Base-by-base conservation (phyloP, 768 basidiomycete genomes). In the Cantharellus cinnabarinus region DNA sequence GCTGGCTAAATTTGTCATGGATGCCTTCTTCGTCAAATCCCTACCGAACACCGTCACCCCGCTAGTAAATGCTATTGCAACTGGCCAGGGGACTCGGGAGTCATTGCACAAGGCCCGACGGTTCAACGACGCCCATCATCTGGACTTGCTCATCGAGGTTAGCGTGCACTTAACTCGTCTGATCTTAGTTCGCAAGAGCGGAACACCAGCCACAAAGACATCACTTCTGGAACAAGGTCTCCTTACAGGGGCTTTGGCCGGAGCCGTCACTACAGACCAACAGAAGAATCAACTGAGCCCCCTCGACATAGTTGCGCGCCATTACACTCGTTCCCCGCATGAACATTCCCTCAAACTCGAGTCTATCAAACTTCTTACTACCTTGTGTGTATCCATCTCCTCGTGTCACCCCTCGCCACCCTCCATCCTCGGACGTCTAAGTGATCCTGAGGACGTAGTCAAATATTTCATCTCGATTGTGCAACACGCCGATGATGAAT, bases 31-130 rank as follows among this genome's bases (percentile, higher is more conserved):
- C 14, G 76, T 77, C 68, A 81, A 81, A 62, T 83, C 87, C 1
- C 82, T 85, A 3, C 79, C 81, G 2, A 82, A 87, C 0, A 83
- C 85, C 1, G 83, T 94, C 63, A 82, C 79, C 60, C 90, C 91
- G 0, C 72, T 94, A 39, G 76, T 91, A 54, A 77, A 82, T 0
- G 75, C 79, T 40, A 75, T 95, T 60, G 77, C 79, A 5, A 73
- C 78, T 0, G 83, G 81, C 7, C 73, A 74, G 4, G 75, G 77
- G 29, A 71, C 85, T 50, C 71, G 87, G 37, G 69, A 72, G 42
- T 75, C 76, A 48, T 71, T 93, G 29, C 79, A 81, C 63, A 69
- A 72, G 4, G 73, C 82, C 1, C 76, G 84, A 41, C 77, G 85
- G 37, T 78, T 76, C 61, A 78, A 80, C 7, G 89, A 93, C 64